phyloP scores from a whole-genome alignment of 768 basidiomycete species.

The Clitopilus passeckerianus region DNA sequence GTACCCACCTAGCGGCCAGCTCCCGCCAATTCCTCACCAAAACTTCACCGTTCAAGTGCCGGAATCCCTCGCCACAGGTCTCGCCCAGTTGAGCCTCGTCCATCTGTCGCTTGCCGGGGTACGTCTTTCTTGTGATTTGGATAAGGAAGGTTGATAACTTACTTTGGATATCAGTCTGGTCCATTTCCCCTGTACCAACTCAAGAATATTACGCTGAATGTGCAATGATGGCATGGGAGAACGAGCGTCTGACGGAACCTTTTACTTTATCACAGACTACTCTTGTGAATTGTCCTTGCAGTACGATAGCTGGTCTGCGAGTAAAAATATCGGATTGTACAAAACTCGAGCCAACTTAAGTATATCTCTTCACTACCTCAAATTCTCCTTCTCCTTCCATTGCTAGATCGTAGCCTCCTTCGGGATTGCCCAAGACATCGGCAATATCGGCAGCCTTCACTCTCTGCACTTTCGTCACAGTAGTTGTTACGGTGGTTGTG shows the following conservation, averaged over 20 bases:
- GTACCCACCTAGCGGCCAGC: neutral
- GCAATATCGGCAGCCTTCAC: conserved; percentile 2
- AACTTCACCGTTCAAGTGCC: neutral
- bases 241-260: neutral
- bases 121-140: neutral
- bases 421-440: neutral
- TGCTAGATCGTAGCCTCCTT: neutral
- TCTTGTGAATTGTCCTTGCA: too few relatives aligned
- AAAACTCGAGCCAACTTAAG: neutral
- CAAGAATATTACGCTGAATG: neutral
- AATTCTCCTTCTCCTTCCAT: neutral
- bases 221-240: neutral
- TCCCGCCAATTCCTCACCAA: neutral
- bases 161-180: neutral
- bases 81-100: neutral
- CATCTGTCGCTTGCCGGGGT: neutral
- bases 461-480: conserved; percentile 18
- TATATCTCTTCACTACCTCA: neutral
- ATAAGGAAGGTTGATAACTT: neutral
- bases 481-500: conserved; percentile 23
- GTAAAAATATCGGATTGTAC: neutral
- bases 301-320: too few relatives aligned
- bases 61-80: neutral
- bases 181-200: neutral
- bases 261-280: too few relatives aligned